These are phyloP conservation scores for Ministeria vibrans DNA, from an alignment of 78 protist genomes.

Conservation along the genomic window DNA sequence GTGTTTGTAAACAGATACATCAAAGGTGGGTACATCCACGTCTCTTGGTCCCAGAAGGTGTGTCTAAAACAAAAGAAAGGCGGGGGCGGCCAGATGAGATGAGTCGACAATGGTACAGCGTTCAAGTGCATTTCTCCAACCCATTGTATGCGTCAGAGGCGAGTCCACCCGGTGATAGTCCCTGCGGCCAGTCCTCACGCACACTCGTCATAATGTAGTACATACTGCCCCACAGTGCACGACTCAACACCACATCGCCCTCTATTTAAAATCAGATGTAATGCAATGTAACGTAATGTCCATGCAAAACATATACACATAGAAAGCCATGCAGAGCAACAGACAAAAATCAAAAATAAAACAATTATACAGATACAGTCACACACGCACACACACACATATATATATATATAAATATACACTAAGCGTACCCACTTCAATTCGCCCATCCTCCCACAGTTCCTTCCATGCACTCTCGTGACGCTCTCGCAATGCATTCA, in stretches of 20 bases:
- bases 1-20: too few species aligned
- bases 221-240: not conserved
- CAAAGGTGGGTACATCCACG: too few species aligned
- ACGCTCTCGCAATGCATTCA: not conserved
- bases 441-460: not conserved
- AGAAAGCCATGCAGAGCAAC: not conserved
- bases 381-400: not conserved
- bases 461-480: not conserved
- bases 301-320: too few species aligned
- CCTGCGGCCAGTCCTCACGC: not conserved
- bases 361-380: not conserved
- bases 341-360: not conserved
- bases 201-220: not conserved
- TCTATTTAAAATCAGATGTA: conserved; percentile 13
- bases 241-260: too few species aligned
- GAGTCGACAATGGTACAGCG: too few species aligned
- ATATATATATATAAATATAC: not conserved
- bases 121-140: too few species aligned
- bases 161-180: conserved; percentile 7
- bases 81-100: too few species aligned
- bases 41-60: too few species aligned
- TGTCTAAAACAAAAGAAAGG: too few species aligned
- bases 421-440: not conserved
- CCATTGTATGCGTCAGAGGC: conserved; percentile 1
- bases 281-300: too few species aligned